Evolutionary conservation across 164 flowering plant species (phyloP).

Genomic region (Vitis cinerea): DNA sequence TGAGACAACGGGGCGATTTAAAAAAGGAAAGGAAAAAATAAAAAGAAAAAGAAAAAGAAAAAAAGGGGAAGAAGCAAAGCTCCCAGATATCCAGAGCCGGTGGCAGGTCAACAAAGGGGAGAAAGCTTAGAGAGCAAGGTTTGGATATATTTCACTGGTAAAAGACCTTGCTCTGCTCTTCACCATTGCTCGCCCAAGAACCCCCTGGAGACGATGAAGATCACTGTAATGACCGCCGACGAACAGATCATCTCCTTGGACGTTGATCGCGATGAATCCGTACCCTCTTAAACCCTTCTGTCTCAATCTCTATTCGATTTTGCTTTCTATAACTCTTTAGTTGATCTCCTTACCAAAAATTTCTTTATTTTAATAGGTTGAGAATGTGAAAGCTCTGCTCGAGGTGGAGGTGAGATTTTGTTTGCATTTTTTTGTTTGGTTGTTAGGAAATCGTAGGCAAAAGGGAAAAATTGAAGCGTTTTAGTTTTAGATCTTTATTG

Average conservation of each 20-base stretch:
- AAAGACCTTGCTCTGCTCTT: too few species aligned
- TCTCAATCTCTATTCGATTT: background rate
- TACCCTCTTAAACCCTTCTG: slow-evolving; percentile 29
- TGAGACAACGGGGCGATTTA: too few species aligned
- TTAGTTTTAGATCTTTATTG: too few species aligned
- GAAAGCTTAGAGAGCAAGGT: too few species aligned
- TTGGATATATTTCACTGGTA: too few species aligned
- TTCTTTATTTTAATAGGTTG: slow-evolving; percentile 51
- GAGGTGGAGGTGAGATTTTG: slow-evolving; percentile 79
- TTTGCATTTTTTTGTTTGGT: background rate
- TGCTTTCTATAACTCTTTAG: background rate
- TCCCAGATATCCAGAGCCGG: too few species aligned
- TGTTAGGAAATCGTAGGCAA: background rate
- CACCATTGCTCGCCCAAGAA: too few species aligned
- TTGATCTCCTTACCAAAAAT: background rate
- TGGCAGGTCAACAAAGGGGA: too few species aligned
- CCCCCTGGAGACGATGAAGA: slow-evolving; percentile 54
- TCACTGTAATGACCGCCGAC: slow-evolving; percentile 86
- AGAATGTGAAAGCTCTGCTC: slow-evolving; percentile 90
- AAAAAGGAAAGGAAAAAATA: too few species aligned
- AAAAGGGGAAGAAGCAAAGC: too few species aligned
- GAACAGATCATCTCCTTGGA: slow-evolving; percentile 82
- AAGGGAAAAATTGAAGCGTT: background rate
- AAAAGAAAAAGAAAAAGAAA: too few species aligned
- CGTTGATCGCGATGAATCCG: slow-evolving; percentile 83